Conservation (phyloP, 805 yeast genomes). For the Candida maris region DNA sequence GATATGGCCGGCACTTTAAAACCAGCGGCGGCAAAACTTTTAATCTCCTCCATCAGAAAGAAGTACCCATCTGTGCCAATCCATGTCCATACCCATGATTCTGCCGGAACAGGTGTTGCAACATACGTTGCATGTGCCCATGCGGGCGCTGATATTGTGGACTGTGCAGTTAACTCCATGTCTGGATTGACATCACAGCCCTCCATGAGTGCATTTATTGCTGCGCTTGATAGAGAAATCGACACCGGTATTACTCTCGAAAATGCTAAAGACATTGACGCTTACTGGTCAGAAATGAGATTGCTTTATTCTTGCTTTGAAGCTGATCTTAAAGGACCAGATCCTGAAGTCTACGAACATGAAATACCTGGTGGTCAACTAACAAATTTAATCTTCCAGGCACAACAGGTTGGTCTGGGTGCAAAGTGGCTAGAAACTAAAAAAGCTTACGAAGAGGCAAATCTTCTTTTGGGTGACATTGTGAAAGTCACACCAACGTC, state of each 20-base stretch:
- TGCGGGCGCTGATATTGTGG: slow-evolving; percentile 98
- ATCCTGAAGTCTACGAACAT: slow-evolving; percentile 97
- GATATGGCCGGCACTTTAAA: slow-evolving; percentile 99
- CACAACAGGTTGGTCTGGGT: slow-evolving; percentile 97
- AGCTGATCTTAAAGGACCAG: slow-evolving; percentile 98
- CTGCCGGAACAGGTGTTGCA: slow-evolving; percentile 99
- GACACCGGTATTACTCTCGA: slow-evolving; percentile 66
- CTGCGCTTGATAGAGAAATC: slow-evolving; percentile 84
- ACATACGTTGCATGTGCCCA: slow-evolving; percentile 90
- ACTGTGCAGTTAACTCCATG: slow-evolving; percentile 95
- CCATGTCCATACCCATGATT: slow-evolving; percentile 98
- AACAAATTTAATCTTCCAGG: slow-evolving; percentile 97
- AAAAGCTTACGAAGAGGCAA: slow-evolving; percentile 89
- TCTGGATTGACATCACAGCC: slow-evolving; percentile 99
- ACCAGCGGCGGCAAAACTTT: slow-evolving; percentile 84
- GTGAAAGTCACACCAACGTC: slow-evolving; percentile 99
- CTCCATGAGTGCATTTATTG: slow-evolving; percentile 86
- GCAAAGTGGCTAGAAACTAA: slow-evolving; percentile 96
- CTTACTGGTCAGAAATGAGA: slow-evolving; percentile 99
- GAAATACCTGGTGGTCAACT: slow-evolving; percentile 99
- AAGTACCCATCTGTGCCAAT: slow-evolving; percentile 92
- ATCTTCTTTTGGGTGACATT: slow-evolving; percentile 86
- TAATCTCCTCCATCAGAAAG: slow-evolving; percentile 77
- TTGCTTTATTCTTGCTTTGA: slow-evolving; percentile 93
- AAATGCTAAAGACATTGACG: slow-evolving; percentile 77